Evolutionary conservation across 495 filamentous ascomycete genomes (phyloP).

Genomic region (Aspergillus mulundensis): DNA sequence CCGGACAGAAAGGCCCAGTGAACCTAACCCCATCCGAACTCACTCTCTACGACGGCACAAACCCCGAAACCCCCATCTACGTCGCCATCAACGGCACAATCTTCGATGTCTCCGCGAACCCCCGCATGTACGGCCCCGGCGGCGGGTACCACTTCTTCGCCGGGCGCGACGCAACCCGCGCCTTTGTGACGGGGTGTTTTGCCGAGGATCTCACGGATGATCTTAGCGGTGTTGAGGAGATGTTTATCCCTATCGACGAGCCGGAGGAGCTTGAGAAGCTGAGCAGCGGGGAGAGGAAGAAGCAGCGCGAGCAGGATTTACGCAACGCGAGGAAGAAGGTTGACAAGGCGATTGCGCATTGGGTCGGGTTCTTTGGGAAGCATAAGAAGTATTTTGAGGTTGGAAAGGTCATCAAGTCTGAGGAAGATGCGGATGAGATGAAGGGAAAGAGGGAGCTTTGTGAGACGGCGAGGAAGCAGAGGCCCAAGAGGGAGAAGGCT

Average conservation of each 20-base stretch:
- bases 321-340: constrained; percentile 41
- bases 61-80: constrained; percentile 75
- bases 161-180: constrained; percentile 80
- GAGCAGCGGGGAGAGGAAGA: constrained; percentile 50
- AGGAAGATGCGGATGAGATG: constrained; percentile 23
- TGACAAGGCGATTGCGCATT: constrained; percentile 39
- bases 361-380: constrained; percentile 68
- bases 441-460: constrained; percentile 46
- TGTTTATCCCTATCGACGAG: constrained; percentile 74
- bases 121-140: constrained; percentile 78
- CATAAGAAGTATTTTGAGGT: constrained; percentile 71
- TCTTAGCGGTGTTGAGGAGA: constrained; percentile 81
- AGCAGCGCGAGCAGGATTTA: constrained; percentile 51
- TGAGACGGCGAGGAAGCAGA: constrained; percentile 38
- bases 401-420: constrained; percentile 53
- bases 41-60: constrained; percentile 69
- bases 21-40: constrained; percentile 71
- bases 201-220: constrained; percentile 79
- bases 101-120: constrained; percentile 83
- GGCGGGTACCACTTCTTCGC: constrained; percentile 86
- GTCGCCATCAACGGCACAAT: constrained; percentile 90
- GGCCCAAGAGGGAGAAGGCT: constrained; percentile 35
- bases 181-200: constrained; percentile 98
- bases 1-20: constrained; percentile 46
- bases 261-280: constrained; percentile 43